Percentiles rank a stretch among this genome's conserved stretches.
phyloP scores from a whole-genome alignment of 139 green algal species.

The Chlorella vulgaris region DNA sequence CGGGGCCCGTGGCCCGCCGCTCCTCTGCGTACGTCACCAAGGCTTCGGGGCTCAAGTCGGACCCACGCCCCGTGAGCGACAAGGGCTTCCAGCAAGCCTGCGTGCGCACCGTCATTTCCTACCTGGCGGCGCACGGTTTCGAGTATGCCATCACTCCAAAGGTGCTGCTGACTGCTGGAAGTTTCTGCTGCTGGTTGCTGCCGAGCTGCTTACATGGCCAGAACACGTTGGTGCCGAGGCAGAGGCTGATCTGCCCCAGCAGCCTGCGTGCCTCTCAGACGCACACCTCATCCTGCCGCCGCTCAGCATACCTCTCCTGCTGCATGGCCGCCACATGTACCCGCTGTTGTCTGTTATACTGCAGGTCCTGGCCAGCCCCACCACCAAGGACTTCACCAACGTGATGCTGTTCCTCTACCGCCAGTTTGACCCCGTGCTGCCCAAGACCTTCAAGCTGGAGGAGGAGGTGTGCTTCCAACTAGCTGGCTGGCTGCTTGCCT shows the following conservation, averaged over 20 bases:
- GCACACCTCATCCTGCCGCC: no score
- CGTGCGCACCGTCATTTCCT: constrained; percentile 80
- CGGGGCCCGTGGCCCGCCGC: constrained; percentile 45
- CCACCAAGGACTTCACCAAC: constrained; percentile 91
- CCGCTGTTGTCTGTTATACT: no score
- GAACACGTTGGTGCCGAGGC: background rate
- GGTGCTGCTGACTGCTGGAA: constrained; percentile 13
- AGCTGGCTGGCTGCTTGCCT: background rate
- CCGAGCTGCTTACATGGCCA: no score
- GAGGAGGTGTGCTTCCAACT: constrained; percentile 63
- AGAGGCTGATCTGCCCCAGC: background rate
- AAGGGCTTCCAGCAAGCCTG: constrained; percentile 77
- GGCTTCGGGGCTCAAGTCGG: constrained; percentile 54
- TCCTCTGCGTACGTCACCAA: constrained; percentile 67
- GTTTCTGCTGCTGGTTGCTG: no score
- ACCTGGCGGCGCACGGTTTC: constrained; percentile 84
- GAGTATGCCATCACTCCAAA: constrained; percentile 81
- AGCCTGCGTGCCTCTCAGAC: no score
- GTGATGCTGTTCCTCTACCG: constrained; percentile 89
- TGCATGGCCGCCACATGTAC: no score
- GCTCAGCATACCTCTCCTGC: no score
- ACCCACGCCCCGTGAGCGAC: constrained; percentile 81
- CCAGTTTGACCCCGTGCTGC: constrained; percentile 79
- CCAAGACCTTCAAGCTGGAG: constrained; percentile 74
- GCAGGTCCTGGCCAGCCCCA: constrained; percentile 74